These are phyloP conservation scores for Camelina neglecta DNA, from an alignment of 345 rosid genomes.

Conservation along the genomic window DNA sequence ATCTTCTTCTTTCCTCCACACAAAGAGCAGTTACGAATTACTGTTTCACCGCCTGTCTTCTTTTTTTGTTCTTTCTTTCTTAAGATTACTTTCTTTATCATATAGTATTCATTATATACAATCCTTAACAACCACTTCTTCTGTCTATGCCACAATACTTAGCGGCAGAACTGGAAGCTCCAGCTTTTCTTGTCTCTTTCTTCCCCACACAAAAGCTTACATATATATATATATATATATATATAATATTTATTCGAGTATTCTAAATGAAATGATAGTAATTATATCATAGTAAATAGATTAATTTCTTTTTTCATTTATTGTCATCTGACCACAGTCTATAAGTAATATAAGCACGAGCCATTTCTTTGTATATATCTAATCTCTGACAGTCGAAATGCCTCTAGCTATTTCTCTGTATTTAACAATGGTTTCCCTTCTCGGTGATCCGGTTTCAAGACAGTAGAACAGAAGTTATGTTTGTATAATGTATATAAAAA, in stretches of 20 bases:
- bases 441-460: not conserved
- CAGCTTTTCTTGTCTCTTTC: conserved; percentile 40
- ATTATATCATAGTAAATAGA: not conserved
- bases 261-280: not conserved
- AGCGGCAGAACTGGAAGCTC: conserved; percentile 29
- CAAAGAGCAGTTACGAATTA: conserved; percentile 27
- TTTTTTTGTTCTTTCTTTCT: conserved; percentile 20
- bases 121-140: conserved; percentile 38
- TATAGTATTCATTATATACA: not conserved
- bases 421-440: not conserved
- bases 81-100: not conserved
- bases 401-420: not conserved
- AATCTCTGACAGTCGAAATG: not conserved
- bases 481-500: not conserved
- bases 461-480: not conserved
- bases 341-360: not conserved
- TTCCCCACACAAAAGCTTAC: conserved; percentile 3
- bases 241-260: not conserved
- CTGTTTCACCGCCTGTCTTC: conserved; percentile 37
- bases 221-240: too few relatives aligned
- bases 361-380: not conserved
- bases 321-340: not conserved
- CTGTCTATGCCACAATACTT: conserved; percentile 34
- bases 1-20: conserved; percentile 19
- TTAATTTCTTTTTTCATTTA: not conserved